Evolutionary conservation across 2,329 filamentous ascomycete species (phyloP), one percentile per base, ranked within the genome.

Genomic region (Helotiales sp.): DNA sequence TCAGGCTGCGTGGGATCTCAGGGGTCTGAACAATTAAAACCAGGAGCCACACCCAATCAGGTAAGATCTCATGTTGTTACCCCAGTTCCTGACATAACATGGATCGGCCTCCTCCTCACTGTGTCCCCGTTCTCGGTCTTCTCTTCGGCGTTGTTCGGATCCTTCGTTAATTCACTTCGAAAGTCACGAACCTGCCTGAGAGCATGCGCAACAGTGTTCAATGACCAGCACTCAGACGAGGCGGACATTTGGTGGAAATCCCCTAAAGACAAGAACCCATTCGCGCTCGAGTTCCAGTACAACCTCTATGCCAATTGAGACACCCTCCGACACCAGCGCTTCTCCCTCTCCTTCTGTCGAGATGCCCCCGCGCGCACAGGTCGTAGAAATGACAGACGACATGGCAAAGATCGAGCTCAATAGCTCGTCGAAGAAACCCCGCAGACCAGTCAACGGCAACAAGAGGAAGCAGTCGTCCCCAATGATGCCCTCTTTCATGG

Each of bases 401-500:
- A 67, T 72, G 64, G 70, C 58, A 40, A 66, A 63, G 22, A 66
- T 55, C 32, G 61, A 66, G 2, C 55, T 75, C 67, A 75, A 74
- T 75, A 70, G 72, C 49, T 54, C 68, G 6, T 54, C 68, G 6
- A 50, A 55, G 37, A 72, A 69, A 63, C 63, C 20, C 13, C 61
- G 60, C 65, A 69, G 59, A 49, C 24, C 55, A 37, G 28, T 50
- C 30, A 78, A 81, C 58, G 85, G 87, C 77, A 89, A 87, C 34
- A 78, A 81, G 58, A 85, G 87, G 77, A 89, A 87, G 73, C 80
- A 83, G 69, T 90, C 87, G 11, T 87, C 81, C 64, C 88, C 88
- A 3, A 87, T 90, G 87, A 88, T 96, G 81, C 94, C 95, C 50
- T 84, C 94, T 69, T 99, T 99, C 78, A 97, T 99, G 92, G 94